A percentile compares a stretch with the other conserved stretches of the same genome.
Evolutionary conservation across 257 asterid genomes (phyloP).

Genomic region (Solanum arcanum): DNA sequence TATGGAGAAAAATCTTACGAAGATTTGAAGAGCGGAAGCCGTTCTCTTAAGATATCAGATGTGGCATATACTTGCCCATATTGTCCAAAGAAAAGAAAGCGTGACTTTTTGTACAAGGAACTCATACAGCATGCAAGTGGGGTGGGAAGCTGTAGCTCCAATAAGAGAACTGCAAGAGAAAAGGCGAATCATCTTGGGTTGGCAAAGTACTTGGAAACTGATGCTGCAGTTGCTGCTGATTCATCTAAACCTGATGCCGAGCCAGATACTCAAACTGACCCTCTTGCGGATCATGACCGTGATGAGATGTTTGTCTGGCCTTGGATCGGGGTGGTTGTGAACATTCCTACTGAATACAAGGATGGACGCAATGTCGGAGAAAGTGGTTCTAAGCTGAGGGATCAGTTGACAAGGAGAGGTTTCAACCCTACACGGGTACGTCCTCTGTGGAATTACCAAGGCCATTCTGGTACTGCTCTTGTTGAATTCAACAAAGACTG

Average conservation of each 20-base stretch:
- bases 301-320: conserved; percentile 78
- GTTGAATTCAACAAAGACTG: conserved; percentile 61
- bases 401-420: conserved; percentile 46
- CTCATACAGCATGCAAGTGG: conserved; percentile 67
- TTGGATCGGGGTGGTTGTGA: conserved; percentile 74
- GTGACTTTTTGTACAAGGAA: conserved; percentile 41
- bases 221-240: conserved; percentile 23
- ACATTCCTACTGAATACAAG: conserved; percentile 40
- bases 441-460: conserved; percentile 49
- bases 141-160: conserved; percentile 38
- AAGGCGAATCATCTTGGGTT: conserved; percentile 65
- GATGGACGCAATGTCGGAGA: conserved; percentile 54
- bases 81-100: conserved; percentile 57
- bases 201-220: conserved; percentile 59
- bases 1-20: conserved; percentile 20
- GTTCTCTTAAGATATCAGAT: conserved; percentile 41
- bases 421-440: conserved; percentile 57
- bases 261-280: conserved; percentile 30
- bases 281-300: conserved; percentile 49
- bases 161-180: conserved; percentile 47
- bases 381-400: conserved; percentile 53
- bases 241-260: conserved; percentile 26
- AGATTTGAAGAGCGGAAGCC: conserved; percentile 50
- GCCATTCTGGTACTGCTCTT: conserved; percentile 70
- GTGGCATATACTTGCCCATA: conserved; percentile 63